Conservation (phyloP, 192 early-diverging fungal species). For the Funneliformis mosseae region DNA sequence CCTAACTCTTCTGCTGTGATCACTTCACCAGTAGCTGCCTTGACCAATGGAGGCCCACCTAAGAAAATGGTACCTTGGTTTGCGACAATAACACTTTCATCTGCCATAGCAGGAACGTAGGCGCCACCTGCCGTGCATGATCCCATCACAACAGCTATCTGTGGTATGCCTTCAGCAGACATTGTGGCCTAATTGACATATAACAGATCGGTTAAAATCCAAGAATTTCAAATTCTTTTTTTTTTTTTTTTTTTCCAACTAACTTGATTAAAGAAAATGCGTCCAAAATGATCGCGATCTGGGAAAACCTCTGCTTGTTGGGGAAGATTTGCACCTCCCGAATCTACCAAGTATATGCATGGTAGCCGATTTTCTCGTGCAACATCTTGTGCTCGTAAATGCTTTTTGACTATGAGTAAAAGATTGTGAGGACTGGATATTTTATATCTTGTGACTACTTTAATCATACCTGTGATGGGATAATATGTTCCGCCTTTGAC, state of each 20-base stretch:
- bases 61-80: conserved; percentile 97
- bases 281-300: conserved; percentile 89
- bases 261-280: conserved; percentile 96
- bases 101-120: conserved; percentile 98
- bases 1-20: conserved; percentile 93
- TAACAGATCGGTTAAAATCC: no score
- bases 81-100: conserved; percentile 94
- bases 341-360: conserved; percentile 94
- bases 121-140: conserved; percentile 97
- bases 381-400: conserved; percentile 96
- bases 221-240: neutral
- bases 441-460: neutral
- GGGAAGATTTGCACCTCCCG: conserved; percentile 94
- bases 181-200: conserved; percentile 52
- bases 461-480: conserved; percentile 68
- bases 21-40: conserved; percentile 94
- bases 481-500: conserved; percentile 99
- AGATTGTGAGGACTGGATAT: neutral
- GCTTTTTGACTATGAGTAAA: conserved; percentile 83
- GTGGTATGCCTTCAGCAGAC: conserved; percentile 83
- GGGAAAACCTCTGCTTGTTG: conserved; percentile 96
- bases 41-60: conserved; percentile 93
- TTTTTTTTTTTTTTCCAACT: conserved; percentile 20
- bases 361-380: conserved; percentile 91
- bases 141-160: conserved; percentile 96